Evolutionary conservation across 1,284 basidiomycete species (phyloP), one percentile per base, ranked within the genome.

Genomic region (Phenoliferia sp.): DNA sequence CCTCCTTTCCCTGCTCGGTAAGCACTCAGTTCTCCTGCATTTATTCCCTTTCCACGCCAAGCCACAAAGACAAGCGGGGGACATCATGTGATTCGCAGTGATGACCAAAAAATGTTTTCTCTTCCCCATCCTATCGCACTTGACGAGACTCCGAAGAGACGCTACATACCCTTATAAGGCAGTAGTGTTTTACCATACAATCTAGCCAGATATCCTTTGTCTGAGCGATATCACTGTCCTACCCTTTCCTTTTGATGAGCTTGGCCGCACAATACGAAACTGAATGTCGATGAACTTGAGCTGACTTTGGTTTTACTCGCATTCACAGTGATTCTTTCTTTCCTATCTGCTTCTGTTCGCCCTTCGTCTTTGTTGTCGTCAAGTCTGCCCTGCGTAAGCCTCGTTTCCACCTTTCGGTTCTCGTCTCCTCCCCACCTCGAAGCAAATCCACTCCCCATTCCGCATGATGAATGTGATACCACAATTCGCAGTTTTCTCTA

Each of bases 81-180:
- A 6, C 22, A 52, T 26, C 7, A 26, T 26, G 17, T 19, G 48
- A n/a, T 31, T 57, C 31, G 15, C 31, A 33, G 31, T 57, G 55
- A 57, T 57, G 55, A 57, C 31, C 55, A 32, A 57, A 22, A 57
- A 57, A 57, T 57, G 55, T 57, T 57, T 56, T 57, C 55, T 57
- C 29, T 57, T 57, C 55, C 55, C 55, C 55, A 57, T 57, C 55
- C 31, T 57, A 57, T 32, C 55, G 55, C 55, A 28, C 55, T 32
- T 57, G 55, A 52, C 48, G 48, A 52, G 48, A 52, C 48, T 52
- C 48, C 48, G 48, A 52, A 52, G 48, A 52, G 48, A 52, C 48
- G 48, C 48, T 52, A 26, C n/a, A n/a, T n/a, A n/a, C 17, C 5
- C 48, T 52, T 7, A 9, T 7, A 9, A 52, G 5, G 48, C 5